Conservation (phyloP, 805 yeast species). For the Saccharomyces paradoxus region DNA sequence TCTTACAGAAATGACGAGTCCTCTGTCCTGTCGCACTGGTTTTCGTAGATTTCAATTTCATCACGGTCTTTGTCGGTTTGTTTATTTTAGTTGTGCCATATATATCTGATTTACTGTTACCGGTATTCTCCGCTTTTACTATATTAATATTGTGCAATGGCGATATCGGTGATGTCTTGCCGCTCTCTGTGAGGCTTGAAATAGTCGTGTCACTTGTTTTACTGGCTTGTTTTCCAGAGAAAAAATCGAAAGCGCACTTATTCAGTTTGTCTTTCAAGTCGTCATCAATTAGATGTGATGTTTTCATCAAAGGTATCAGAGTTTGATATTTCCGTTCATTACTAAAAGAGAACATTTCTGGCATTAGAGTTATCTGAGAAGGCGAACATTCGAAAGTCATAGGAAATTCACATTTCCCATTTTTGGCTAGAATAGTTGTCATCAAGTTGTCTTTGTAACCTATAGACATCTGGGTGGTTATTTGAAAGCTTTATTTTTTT, state of each 20-base stretch:
- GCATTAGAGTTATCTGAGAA: background rate
- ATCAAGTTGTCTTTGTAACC: background rate
- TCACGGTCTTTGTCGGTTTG: background rate
- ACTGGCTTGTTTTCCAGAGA: background rate
- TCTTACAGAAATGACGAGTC: constrained; percentile 24
- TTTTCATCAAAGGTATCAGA: constrained; percentile 13
- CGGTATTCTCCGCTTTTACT: background rate
- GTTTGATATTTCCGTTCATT: constrained; percentile 12
- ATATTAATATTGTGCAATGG: background rate
- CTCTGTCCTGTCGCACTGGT: constrained; percentile 13
- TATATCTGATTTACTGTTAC: background rate
- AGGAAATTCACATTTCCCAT: background rate
- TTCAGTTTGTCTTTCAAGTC: constrained; percentile 18
- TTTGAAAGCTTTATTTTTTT: background rate
- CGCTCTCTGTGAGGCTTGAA: background rate
- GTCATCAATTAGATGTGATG: constrained; percentile 13
- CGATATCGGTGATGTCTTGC: background rate
- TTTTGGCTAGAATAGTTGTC: background rate
- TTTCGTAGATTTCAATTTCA: background rate
- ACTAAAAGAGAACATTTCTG: background rate
- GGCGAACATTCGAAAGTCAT: background rate
- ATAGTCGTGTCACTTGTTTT: background rate
- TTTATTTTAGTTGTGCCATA: background rate
- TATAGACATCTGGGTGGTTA: background rate
- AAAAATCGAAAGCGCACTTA: constrained; percentile 1